Conservation (phyloP, 1,284 basidiomycete species). For the Ceratobasidium sp. region DNA sequence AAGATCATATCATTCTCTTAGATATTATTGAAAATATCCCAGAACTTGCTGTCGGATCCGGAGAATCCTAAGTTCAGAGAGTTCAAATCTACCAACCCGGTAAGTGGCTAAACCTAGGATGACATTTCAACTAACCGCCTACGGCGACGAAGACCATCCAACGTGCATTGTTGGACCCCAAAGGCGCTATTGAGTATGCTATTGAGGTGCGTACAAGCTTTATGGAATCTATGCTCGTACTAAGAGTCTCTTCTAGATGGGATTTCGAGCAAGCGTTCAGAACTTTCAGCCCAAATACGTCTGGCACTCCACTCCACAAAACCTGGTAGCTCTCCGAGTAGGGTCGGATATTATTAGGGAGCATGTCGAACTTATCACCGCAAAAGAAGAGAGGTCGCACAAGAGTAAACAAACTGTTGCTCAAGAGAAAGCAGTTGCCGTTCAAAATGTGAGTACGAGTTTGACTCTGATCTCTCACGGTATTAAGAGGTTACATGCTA, state of each 20-base stretch:
- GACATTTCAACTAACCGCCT: slow-evolving; percentile 60
- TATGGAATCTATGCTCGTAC: neutral
- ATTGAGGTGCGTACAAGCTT: slow-evolving; percentile 63
- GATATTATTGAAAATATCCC: slow-evolving; percentile 74
- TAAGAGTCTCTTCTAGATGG: slow-evolving; percentile 62
- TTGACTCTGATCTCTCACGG: slow-evolving; percentile 5
- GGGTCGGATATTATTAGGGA: slow-evolving; percentile 73
- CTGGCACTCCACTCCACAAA: slow-evolving; percentile 62
- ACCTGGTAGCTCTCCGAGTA: slow-evolving; percentile 65
- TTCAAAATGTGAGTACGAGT: slow-evolving; percentile 61
- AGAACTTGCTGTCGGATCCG: slow-evolving; percentile 76
- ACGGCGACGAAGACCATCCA: slow-evolving; percentile 33
- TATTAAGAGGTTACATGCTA: neutral
- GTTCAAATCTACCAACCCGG: slow-evolving; percentile 77
- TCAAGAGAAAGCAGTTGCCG: slow-evolving; percentile 62
- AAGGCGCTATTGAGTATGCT: slow-evolving; percentile 80
- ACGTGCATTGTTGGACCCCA: slow-evolving; percentile 57
- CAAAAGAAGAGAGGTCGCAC: slow-evolving; percentile 64
- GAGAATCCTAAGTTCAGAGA: slow-evolving; percentile 72
- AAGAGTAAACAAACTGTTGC: slow-evolving; percentile 65
- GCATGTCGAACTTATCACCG: slow-evolving; percentile 63
- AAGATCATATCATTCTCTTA: slow-evolving; percentile 50
- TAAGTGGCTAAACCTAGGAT: slow-evolving; percentile 55
- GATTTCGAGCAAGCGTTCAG: slow-evolving; percentile 68
- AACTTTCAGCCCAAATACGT: slow-evolving; percentile 72